Base-by-base conservation (phyloP, 2,329 filamentous ascomycete species). In the Didymella sp. region DNA sequence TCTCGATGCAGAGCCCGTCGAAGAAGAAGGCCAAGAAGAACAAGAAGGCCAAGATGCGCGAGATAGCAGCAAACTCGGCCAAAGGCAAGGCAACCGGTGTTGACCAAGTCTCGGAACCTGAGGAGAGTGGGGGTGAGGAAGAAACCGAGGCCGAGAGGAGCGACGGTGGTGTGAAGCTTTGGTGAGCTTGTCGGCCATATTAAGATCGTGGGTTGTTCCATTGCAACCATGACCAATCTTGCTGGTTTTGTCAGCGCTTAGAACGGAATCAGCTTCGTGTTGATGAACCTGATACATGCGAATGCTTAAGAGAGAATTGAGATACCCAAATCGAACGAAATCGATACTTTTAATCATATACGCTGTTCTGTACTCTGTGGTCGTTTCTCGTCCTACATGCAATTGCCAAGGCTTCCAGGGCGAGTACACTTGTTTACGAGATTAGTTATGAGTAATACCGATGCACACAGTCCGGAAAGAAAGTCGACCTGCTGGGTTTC, bases 31-130 rank as follows among this genome's bases (percentile, higher is more conserved):
- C 2, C 28, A 52, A 46, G 55, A 52, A 48, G 35, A 49, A 42
- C 22, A 58, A 46, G 27, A 58, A 50, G 35, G 41, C 49, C 3
- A 54, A 53, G 45, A 53, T 49, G 45, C 48, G 54, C 4, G 49
- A 51, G 48, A 48, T 28, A 25, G 42, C 35, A n/a, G 42, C 13
- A 22, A 25, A 21, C 37, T 21, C 28, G 7, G 28, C 12, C 4
- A 22, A 48, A 15, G 38, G 38, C 22, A 24, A 13, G 12, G 24
- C 21, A 17, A 31, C 8, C 25, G 24, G 47, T 1, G 25, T 7
- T 33, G 45, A 31, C 19, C 41, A 19, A 17, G 22, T 5, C 8
- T 13, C 30, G 4, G 33, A 51, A 6, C 19, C 24, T 19, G 48
- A 51, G 17, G 47, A 51, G 7, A 38, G 47, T 31, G 42, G 15